Conservation (phyloP, 257 asterid genomes). For the Verbena officinalis region DNA sequence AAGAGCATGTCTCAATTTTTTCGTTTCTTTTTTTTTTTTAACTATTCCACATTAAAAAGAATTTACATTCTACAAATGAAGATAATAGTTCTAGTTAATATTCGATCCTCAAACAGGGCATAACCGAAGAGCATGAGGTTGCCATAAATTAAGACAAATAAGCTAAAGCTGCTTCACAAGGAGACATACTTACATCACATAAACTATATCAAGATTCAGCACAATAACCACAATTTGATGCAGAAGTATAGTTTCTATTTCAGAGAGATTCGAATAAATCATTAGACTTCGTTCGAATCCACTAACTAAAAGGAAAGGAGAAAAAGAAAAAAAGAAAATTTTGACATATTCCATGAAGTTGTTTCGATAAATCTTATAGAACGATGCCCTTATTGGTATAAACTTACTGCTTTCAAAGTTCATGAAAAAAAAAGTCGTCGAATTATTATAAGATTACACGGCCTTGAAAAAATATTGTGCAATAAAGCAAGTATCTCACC, state of each 20-base stretch:
- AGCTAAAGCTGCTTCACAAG: background rate
- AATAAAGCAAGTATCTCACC: background rate
- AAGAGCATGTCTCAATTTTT: too few relatives aligned
- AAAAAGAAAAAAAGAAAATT: background rate
- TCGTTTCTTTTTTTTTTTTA: too few relatives aligned
- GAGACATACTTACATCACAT: background rate
- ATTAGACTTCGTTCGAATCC: background rate
- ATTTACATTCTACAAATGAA: background rate
- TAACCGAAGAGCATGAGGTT: background rate
- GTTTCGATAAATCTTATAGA: background rate
- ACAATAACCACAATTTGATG: background rate
- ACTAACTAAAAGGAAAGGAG: background rate
- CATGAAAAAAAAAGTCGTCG: constrained; percentile 15
- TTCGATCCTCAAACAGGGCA: background rate
- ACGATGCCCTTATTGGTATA: too few relatives aligned
- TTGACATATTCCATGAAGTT: background rate
- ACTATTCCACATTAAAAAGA: background rate
- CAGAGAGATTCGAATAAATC: background rate
- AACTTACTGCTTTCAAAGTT: constrained; percentile 1
- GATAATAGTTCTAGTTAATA: background rate
- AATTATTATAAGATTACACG: constrained; percentile 1
- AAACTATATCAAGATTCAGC: background rate
- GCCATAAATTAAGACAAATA: background rate
- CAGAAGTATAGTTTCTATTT: background rate
- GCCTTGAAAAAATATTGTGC: constrained; percentile 20